A percentile compares a stretch with the other conserved stretches of the same genome.
phyloP scores from a whole-genome alignment of 179 eudicot species.

The Beta corolliflora region DNA sequence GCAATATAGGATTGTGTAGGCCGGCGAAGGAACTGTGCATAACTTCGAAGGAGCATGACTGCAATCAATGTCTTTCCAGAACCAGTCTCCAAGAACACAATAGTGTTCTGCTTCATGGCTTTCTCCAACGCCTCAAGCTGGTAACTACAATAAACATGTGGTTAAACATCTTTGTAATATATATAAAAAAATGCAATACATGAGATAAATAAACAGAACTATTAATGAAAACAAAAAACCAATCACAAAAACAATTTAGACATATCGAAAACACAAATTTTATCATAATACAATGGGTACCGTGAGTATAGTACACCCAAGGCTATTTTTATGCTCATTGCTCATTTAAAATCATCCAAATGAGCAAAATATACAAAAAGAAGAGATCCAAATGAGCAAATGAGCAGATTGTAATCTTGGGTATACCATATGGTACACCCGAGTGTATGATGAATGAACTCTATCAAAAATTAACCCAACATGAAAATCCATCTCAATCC shows the following conservation, averaged over 20 bases:
- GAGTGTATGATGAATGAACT: too few species aligned
- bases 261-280: neutral
- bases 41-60: slow-evolving; percentile 84
- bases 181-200: neutral
- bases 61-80: slow-evolving; percentile 94
- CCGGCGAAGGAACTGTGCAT: slow-evolving; percentile 57
- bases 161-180: neutral
- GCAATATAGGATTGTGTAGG: slow-evolving; percentile 58
- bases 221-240: neutral
- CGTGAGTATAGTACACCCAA: too few species aligned
- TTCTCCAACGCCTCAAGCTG: slow-evolving; percentile 82
- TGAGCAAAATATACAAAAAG: too few species aligned
- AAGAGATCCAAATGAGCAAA: too few species aligned
- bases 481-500: neutral
- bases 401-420: too few species aligned
- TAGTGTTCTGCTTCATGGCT: slow-evolving; percentile 78
- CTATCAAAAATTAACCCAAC: neutral
- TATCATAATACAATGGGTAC: too few species aligned
- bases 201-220: neutral
- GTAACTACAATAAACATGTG: slow-evolving; percentile 48
- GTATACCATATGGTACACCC: too few species aligned
- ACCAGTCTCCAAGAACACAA: slow-evolving; percentile 87
- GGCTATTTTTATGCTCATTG: too few species aligned
- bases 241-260: neutral
- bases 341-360: too few species aligned